Evolutionary conservation across 768 basidiomycete genomes (phyloP).

Genomic region (Russula sp.): DNA sequence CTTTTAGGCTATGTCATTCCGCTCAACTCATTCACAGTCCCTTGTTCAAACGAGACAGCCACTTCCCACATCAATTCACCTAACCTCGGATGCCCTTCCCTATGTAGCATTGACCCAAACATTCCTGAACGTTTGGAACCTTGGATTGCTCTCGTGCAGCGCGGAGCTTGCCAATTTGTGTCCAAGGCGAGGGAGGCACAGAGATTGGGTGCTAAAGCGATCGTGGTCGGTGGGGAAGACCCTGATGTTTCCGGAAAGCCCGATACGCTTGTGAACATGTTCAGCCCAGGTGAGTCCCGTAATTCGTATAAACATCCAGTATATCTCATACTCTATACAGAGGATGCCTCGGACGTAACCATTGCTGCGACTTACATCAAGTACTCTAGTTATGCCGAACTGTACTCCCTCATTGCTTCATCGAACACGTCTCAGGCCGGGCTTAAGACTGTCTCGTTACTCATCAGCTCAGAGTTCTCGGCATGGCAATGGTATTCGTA

Average conservation of each 20-base stretch:
- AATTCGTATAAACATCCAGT: slow-evolving; percentile 8
- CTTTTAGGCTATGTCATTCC: slow-evolving; percentile 36
- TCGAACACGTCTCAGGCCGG: slow-evolving; percentile 81
- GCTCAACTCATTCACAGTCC: slow-evolving; percentile 32
- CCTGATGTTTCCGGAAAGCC: slow-evolving; percentile 59
- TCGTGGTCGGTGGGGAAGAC: slow-evolving; percentile 87
- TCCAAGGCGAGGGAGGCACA: slow-evolving; percentile 60
- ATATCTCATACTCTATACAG: slow-evolving; percentile 34
- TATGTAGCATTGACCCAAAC: slow-evolving; percentile 52
- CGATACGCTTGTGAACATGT: slow-evolving; percentile 85
- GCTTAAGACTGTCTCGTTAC: slow-evolving; percentile 63
- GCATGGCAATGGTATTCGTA: slow-evolving; percentile 94
- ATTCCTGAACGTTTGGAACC: slow-evolving; percentile 57
- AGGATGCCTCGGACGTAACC: slow-evolving; percentile 76
- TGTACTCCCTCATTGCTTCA: slow-evolving; percentile 60
- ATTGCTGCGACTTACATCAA: slow-evolving; percentile 89
- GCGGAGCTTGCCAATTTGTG: slow-evolving; percentile 87
- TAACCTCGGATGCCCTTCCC: slow-evolving; percentile 62
- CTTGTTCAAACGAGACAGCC: slow-evolving; percentile 35
- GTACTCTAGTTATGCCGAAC: slow-evolving; percentile 68
- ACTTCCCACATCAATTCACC: slow-evolving; percentile 20
- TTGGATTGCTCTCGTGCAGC: slow-evolving; percentile 89
- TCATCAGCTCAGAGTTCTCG: slow-evolving; percentile 73
- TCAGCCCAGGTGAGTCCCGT: slow-evolving; percentile 64
- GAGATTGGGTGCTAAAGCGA: slow-evolving; percentile 70